Conservation (phyloP, 2,329 filamentous ascomycete species). For the Furcasterigmium furcatum region DNA sequence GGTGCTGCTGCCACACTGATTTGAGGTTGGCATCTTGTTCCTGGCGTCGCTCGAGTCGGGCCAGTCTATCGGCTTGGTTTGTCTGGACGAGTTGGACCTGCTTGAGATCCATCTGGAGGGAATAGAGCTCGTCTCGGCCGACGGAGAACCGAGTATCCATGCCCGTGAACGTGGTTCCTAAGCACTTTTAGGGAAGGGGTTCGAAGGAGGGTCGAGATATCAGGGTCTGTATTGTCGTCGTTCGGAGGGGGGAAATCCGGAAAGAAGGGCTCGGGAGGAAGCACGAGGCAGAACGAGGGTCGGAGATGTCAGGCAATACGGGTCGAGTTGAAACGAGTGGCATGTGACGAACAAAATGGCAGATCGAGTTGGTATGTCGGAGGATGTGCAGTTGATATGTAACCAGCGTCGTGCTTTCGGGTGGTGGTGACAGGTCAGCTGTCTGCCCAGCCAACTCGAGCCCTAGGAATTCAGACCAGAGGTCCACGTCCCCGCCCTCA, state of each 20-base stretch:
- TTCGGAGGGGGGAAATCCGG: constrained; percentile 4
- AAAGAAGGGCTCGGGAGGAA: background rate
- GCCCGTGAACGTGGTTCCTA: constrained; percentile 33
- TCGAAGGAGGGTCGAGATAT: background rate
- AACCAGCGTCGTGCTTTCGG: too few relatives aligned
- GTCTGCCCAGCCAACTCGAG: constrained; percentile 17
- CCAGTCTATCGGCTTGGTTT: constrained; percentile 59
- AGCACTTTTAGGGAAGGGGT: constrained; percentile 2
- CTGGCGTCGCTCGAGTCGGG: constrained; percentile 62
- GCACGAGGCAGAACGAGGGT: background rate
- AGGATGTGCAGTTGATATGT: too few relatives aligned
- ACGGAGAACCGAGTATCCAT: constrained; percentile 63
- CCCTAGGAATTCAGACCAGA: constrained; percentile 29
- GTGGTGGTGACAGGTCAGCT: too few relatives aligned
- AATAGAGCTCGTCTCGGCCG: constrained; percentile 62
- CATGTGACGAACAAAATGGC: background rate
- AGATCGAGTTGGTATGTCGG: background rate
- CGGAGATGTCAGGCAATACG: background rate
- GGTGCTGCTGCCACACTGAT: constrained; percentile 88
- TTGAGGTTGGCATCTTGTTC: constrained; percentile 68
- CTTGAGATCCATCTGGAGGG: constrained; percentile 68
- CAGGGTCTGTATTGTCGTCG: constrained; percentile 10
- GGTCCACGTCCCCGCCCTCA: constrained; percentile 40
- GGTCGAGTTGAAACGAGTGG: constrained; percentile 7
- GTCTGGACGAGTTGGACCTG: constrained; percentile 62